Percentiles rank a stretch among this genome's conserved stretches.
phyloP scores from a whole-genome alignment of 164 flowering plant genomes.

The Umbilicus rupestris region DNA sequence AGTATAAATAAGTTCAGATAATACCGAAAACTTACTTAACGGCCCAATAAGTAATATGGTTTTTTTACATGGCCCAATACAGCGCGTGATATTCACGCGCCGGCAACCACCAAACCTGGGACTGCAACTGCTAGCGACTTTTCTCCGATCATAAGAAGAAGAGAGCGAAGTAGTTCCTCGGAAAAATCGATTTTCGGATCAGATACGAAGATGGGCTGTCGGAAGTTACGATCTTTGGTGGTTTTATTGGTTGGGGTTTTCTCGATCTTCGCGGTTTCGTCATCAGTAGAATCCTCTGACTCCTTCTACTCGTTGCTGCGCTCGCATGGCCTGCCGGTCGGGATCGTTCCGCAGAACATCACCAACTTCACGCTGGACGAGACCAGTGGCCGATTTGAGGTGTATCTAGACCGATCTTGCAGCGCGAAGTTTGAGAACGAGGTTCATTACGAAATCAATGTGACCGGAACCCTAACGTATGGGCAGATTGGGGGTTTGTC shows the following conservation, averaged over 20 bases:
- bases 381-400: conserved; percentile 23
- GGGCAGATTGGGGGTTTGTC: conserved; percentile 34
- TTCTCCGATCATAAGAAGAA: too few relatives aligned
- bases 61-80: too few relatives aligned
- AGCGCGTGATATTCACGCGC: too few relatives aligned
- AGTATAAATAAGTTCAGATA: too few relatives aligned
- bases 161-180: neutral
- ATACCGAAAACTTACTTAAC: too few relatives aligned
- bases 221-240: neutral
- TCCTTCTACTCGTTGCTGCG: conserved; percentile 6
- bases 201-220: neutral
- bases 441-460: conserved; percentile 35
- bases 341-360: conserved; percentile 41
- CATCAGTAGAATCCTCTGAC: neutral
- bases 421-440: conserved; percentile 43
- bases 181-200: neutral
- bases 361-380: conserved; percentile 26
- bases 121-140: too few relatives aligned
- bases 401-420: conserved; percentile 29
- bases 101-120: too few relatives aligned
- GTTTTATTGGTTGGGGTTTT: neutral
- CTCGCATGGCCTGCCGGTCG: conserved; percentile 29
- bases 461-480: conserved; percentile 28
- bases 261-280: neutral
- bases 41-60: too few relatives aligned